These are phyloP conservation scores for Fusarium continuum DNA, from an alignment of 2,329 filamentous ascomycete genomes.

Conservation along the genomic window DNA sequence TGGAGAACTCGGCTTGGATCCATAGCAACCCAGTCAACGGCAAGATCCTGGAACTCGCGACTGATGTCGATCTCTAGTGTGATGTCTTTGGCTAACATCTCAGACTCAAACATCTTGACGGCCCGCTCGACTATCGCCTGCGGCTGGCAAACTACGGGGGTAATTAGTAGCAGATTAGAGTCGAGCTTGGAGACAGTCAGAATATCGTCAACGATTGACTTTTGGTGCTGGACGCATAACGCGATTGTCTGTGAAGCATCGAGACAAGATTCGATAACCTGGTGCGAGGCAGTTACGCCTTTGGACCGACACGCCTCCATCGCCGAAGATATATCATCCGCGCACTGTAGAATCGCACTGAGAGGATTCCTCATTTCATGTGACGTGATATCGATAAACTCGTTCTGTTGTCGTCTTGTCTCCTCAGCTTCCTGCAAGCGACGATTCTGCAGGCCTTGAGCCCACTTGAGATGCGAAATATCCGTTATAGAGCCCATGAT, in stretches of 20 bases:
- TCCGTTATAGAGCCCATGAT: constrained; percentile 55
- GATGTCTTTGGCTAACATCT: constrained; percentile 73
- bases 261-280: constrained; percentile 65
- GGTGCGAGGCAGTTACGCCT: constrained; percentile 1
- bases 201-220: constrained; percentile 76
- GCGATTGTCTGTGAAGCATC: constrained; percentile 79
- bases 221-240: constrained; percentile 80
- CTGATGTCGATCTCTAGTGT: constrained; percentile 69
- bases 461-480: constrained; percentile 56
- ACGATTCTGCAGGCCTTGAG: constrained; percentile 50
- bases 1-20: constrained; percentile 80
- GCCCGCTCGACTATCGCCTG: constrained; percentile 70
- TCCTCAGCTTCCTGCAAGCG: constrained; percentile 51
- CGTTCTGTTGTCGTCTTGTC: constrained; percentile 60
- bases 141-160: constrained; percentile 72
- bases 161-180: constrained; percentile 74
- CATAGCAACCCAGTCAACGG: constrained; percentile 70
- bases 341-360: constrained; percentile 75
- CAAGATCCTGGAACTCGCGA: constrained; percentile 62
- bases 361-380: constrained; percentile 78
- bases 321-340: constrained; percentile 69
- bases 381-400: constrained; percentile 77
- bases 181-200: constrained; percentile 78
- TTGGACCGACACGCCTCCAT: constrained; percentile 35
- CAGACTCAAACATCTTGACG: constrained; percentile 79